These are phyloP conservation scores for Citrus sinensis DNA, from an alignment of 345 rosid genomes.

Conservation along the genomic window DNA sequence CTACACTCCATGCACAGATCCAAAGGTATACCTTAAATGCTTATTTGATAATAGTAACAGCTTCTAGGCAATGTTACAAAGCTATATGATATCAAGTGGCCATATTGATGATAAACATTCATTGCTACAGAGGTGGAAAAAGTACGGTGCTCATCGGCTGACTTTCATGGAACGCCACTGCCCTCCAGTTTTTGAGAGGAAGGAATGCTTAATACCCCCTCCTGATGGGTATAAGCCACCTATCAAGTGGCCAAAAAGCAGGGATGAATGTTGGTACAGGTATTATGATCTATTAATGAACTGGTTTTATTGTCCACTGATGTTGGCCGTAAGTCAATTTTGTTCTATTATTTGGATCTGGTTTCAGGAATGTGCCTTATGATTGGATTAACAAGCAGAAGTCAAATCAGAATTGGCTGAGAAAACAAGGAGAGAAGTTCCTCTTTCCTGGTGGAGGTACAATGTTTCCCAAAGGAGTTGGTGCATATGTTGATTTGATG, in stretches of 20 bases:
- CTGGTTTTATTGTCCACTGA: conserved; percentile 47
- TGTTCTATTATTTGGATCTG: conserved; percentile 18
- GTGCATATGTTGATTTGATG: conserved; percentile 94
- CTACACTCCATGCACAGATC: conserved; percentile 98
- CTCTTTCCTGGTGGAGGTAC: conserved; percentile 97
- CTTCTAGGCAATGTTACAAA: not conserved
- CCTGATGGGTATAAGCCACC: conserved; percentile 97
- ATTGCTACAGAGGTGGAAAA: conserved; percentile 81
- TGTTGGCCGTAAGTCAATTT: not conserved
- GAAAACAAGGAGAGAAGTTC: conserved; percentile 90
- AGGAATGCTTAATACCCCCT: conserved; percentile 91
- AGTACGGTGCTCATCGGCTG: conserved; percentile 79
- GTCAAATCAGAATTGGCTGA: conserved; percentile 95
- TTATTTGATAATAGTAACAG: not conserved
- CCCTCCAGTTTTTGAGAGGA: conserved; percentile 82
- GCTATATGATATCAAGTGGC: not conserved
- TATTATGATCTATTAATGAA: conserved; percentile 38
- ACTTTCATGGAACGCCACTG: conserved; percentile 96
- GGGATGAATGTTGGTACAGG: conserved; percentile 97
- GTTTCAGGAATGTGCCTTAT: conserved; percentile 90
- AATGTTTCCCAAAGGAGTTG: conserved; percentile 93
- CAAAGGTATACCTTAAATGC: conserved; percentile 49
- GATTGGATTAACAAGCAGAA: conserved; percentile 97
- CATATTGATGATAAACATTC: conserved; percentile 7
- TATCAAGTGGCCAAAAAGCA: conserved; percentile 93